A percentile compares a stretch with the other conserved stretches of the same genome.
These are phyloP conservation scores for Rhizopus sp. DNA, from an alignment of 371 early-diverging fungal genomes.

Conservation along the genomic window DNA sequence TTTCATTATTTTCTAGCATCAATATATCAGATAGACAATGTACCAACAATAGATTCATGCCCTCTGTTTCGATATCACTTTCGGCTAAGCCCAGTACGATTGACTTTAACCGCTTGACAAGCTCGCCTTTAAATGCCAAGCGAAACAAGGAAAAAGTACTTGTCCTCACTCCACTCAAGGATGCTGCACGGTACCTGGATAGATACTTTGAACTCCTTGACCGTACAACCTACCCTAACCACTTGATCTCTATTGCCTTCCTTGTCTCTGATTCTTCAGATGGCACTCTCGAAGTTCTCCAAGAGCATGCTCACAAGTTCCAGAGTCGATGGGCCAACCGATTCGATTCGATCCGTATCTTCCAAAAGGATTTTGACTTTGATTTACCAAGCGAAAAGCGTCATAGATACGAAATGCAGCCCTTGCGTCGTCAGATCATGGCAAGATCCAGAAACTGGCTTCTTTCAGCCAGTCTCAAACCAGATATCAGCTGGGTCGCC, in stretches of 20 bases:
- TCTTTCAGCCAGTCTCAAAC: slow-evolving; percentile 48
- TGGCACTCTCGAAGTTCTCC: slow-evolving; percentile 45
- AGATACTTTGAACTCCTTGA: slow-evolving; percentile 62
- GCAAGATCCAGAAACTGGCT: slow-evolving; percentile 61
- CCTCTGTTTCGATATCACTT: background rate
- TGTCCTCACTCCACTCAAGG: slow-evolving; percentile 61
- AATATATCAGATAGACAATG: background rate
- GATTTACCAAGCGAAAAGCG: slow-evolving; percentile 50
- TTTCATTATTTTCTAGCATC: background rate
- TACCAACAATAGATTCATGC: background rate
- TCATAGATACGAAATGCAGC: slow-evolving; percentile 55
- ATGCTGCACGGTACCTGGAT: slow-evolving; percentile 55
- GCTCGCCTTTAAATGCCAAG: background rate
- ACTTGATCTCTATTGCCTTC: slow-evolving; percentile 57
- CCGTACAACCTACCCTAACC: slow-evolving; percentile 52
- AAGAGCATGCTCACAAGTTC: slow-evolving; percentile 33
- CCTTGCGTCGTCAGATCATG: slow-evolving; percentile 57
- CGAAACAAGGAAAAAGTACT: slow-evolving; percentile 37
- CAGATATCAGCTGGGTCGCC: slow-evolving; percentile 60
- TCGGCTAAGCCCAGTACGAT: background rate
- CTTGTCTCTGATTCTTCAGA: slow-evolving; percentile 64
- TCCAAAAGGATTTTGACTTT: slow-evolving; percentile 61
- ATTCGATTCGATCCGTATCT: slow-evolving; percentile 51
- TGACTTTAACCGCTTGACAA: background rate
- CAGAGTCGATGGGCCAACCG: slow-evolving; percentile 28